Percentiles rank a stretch among this genome's conserved stretches.
Conservation (phyloP, 75 land plant species). For the Gnetum montanum region DNA sequence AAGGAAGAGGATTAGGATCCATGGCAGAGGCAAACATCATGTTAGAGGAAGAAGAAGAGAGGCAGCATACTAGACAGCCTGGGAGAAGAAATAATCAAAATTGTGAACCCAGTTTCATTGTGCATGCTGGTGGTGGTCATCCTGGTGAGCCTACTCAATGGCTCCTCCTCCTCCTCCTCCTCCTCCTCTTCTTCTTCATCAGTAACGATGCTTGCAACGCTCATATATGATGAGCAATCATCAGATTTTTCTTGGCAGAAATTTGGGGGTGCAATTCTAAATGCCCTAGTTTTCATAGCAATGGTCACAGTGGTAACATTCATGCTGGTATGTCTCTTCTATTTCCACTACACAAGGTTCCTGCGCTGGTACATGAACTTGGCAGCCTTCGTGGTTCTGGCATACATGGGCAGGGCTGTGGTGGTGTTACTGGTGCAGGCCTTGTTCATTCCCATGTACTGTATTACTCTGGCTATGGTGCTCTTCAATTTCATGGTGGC, state of each 20-base stretch:
- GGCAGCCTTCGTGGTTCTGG: conserved; percentile 68
- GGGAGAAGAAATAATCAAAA: conserved; percentile 75
- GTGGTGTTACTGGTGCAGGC: conserved; percentile 33
- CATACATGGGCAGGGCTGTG: conserved; percentile 72
- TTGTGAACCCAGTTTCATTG: conserved; percentile 71
- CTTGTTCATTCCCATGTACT: conserved; percentile 62
- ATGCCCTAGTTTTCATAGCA: conserved; percentile 67
- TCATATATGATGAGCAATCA: conserved; percentile 48
- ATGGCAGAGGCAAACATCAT: no score
- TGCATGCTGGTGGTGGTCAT: conserved; percentile 92
- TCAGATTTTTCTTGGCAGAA: conserved; percentile 67
- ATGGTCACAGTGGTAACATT: conserved; percentile 76
- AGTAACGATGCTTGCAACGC: conserved; percentile 35
- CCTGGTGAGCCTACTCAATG: conserved; percentile 46
- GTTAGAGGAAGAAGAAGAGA: not conserved
- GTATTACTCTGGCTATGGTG: conserved; percentile 48
- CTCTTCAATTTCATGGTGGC: conserved; percentile 70
- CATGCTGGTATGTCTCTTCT: conserved; percentile 80
- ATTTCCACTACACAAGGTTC: conserved; percentile 63
- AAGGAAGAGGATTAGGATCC: no score
- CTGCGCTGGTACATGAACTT: conserved; percentile 74
- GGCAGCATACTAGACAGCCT: conserved; percentile 35
- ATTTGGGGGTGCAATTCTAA: conserved; percentile 69
- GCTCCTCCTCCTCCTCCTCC: no score
- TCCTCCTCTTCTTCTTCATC: conserved; percentile 17